A percentile compares a stretch with the other conserved stretches of the same genome.
Evolutionary conservation across 805 yeast genomes (phyloP).

Genomic region (Saccharomyces kudriavzevii): DNA sequence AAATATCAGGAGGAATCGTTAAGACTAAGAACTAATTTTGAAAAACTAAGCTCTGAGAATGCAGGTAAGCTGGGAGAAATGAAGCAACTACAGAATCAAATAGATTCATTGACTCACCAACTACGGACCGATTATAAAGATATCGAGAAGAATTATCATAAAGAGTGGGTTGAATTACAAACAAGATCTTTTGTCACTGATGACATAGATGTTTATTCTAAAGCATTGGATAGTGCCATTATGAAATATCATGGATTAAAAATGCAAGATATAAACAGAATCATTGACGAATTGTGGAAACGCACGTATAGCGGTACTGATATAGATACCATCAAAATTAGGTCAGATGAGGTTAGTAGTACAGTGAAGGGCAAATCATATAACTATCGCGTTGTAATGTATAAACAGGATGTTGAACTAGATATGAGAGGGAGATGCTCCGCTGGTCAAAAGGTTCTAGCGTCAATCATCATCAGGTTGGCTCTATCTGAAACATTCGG

Average conservation of each 20-base stretch:
- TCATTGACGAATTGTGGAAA: slow-evolving; percentile 88
- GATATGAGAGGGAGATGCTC: slow-evolving; percentile 98
- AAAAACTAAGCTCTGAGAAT: slow-evolving; percentile 51
- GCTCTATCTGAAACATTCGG: slow-evolving; percentile 96
- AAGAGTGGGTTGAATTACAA: slow-evolving; percentile 68
- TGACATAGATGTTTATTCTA: slow-evolving; percentile 73
- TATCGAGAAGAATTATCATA: slow-evolving; percentile 53
- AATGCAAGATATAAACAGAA: slow-evolving; percentile 86
- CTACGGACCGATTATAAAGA: slow-evolving; percentile 62
- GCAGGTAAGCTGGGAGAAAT: slow-evolving; percentile 82
- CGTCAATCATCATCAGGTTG: slow-evolving; percentile 81
- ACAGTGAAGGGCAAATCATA: slow-evolving; percentile 53
- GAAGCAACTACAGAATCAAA: slow-evolving; percentile 71
- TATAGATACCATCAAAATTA: slow-evolving; percentile 80
- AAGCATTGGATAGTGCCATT: slow-evolving; percentile 84
- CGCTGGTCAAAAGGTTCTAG: slow-evolving; percentile 94
- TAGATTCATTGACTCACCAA: slow-evolving; percentile 47
- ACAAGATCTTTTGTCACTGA: slow-evolving; percentile 68
- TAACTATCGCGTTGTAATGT: slow-evolving; percentile 92
- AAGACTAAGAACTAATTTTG: slow-evolving; percentile 41
- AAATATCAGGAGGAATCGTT: slow-evolving; percentile 53
- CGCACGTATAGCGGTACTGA: slow-evolving; percentile 92
- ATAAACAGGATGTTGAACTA: slow-evolving; percentile 79
- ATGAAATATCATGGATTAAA: slow-evolving; percentile 86
- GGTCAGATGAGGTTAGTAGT: slow-evolving; percentile 55